phyloP scores from a whole-genome alignment of 192 early-diverging fungal species.

The Dissophora ornata region DNA sequence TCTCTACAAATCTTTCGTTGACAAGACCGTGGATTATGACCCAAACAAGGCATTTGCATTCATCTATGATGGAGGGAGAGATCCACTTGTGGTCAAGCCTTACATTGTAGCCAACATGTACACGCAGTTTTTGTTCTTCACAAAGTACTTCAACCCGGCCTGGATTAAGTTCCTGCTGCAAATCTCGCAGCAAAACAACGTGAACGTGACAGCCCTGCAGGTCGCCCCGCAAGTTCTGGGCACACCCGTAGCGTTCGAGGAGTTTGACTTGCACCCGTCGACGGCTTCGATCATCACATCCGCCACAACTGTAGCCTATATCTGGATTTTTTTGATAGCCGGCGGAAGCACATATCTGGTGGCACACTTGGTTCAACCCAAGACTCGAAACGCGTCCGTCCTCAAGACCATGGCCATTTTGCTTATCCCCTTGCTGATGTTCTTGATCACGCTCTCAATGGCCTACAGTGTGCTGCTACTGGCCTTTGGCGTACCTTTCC shows the following conservation, averaged over 20 bases:
- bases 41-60: conserved; percentile 33
- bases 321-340: conserved; percentile 50
- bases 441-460: conserved; percentile 20
- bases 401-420: conserved; percentile 17
- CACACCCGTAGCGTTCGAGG: conserved; percentile 44
- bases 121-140: conserved; percentile 31
- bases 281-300: conserved; percentile 47
- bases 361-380: conserved; percentile 37
- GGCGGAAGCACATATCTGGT: conserved; percentile 49
- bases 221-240: conserved; percentile 31
- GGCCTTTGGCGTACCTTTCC: conserved; percentile 36
- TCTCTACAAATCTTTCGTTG: conserved; percentile 11
- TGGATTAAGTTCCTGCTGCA: conserved; percentile 30
- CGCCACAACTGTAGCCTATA: conserved; percentile 42
- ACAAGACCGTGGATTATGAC: conserved; percentile 17
- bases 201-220: not conserved
- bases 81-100: conserved; percentile 41
- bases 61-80: conserved; percentile 40
- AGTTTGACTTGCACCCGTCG: conserved; percentile 36
- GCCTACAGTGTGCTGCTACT: conserved; percentile 29
- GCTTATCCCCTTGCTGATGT: conserved; percentile 20
- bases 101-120: conserved; percentile 44
- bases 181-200: not conserved
- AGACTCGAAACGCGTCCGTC: conserved; percentile 16
- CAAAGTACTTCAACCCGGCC: conserved; percentile 30